Base-by-base conservation (phyloP, 1,284 basidiomycete genomes). In the Erythrobasidium hasegawianum region DNA sequence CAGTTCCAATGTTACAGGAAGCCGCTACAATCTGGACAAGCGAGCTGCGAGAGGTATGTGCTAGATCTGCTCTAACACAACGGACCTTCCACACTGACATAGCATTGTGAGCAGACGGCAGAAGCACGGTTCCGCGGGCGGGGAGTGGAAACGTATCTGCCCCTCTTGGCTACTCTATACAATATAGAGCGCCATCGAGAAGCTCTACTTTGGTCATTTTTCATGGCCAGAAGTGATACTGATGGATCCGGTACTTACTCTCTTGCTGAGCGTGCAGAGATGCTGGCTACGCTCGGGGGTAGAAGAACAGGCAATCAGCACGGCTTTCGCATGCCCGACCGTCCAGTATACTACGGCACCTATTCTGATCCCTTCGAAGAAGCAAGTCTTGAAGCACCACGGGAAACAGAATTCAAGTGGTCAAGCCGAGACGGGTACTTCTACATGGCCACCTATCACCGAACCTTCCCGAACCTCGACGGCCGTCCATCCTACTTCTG, bases 141-240 rank as follows among this genome's bases (percentile, higher is more conserved):
- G 2, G 52, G 50, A 1, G 20, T 38, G 13, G 60, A 62, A 27
- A 33, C 40, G 4, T 55, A 14, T 24, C 14, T 55, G 10, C 16
- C 60, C 9, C 18, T 62, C n/a, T 26, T 62, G 13, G 16, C 60
- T 9, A 62, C 52, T 39, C 33, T 40, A 10, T 66, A 66, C 57
- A 16, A 38, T 10, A 29, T 41, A 10, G 56, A 66, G 33, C 20
- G 45, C 40, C 57, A 66, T 14, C 43, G 64, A 20, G 64, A 66
- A 39, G 64, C 64, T 3, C 43, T 59, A 18, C 64, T 66, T 14
- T 66, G 64, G 64, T 59, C 64, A 5, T 66, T 59, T 18, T 53
- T 59, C 56, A 39, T 66, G 9, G 64, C 29, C 5, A 10, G 41
- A 5, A 49, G 16, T n/a, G 64, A 66, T 40, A 14, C 24, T 20